These are phyloP conservation scores for Coprinopsis cinerea DNA, from an alignment of 768 basidiomycete species.

Conservation along the genomic window DNA sequence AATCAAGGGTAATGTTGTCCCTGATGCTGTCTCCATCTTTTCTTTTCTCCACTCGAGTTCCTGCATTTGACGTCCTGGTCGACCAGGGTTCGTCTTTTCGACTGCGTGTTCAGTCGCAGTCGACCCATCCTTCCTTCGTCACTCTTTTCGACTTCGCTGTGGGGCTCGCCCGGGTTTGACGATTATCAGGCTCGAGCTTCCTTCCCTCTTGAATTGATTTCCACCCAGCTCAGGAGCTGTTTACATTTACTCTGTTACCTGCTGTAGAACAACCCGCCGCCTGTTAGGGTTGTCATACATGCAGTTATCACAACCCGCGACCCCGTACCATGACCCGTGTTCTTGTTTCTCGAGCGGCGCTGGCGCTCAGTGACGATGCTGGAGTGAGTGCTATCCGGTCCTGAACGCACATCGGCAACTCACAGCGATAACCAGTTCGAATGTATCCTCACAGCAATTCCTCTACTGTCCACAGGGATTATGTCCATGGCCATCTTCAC, in stretches of 20 bases:
- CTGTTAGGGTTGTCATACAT: no score
- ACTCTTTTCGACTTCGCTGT: conserved; percentile 3
- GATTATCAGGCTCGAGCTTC: not conserved
- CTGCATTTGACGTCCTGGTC: not conserved
- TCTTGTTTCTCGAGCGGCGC: conserved; percentile 16
- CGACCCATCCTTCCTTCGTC: conserved; percentile 5
- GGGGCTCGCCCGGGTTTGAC: no score
- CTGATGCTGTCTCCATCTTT: not conserved
- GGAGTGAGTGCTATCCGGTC: conserved; percentile 32
- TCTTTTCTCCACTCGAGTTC: not conserved
- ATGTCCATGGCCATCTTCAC: conserved; percentile 55
- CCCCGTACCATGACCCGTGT: not conserved
- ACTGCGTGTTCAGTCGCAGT: not conserved
- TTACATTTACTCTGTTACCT: not conserved
- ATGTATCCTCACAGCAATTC: conserved; percentile 56
- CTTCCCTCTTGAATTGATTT: not conserved
- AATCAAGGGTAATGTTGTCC: not conserved
- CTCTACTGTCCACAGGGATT: conserved; percentile 62
- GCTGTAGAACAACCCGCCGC: not conserved
- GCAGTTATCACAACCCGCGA: no score
- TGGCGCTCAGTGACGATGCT: conserved; percentile 34
- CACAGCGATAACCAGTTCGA: conserved; percentile 36
- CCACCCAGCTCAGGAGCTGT: not conserved
- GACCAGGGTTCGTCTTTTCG: not conserved
- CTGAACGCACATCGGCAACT: not conserved